These are phyloP conservation scores for Choanephora cucurbitarum DNA, from an alignment of 371 early-diverging fungal species.

Conservation along the genomic window DNA sequence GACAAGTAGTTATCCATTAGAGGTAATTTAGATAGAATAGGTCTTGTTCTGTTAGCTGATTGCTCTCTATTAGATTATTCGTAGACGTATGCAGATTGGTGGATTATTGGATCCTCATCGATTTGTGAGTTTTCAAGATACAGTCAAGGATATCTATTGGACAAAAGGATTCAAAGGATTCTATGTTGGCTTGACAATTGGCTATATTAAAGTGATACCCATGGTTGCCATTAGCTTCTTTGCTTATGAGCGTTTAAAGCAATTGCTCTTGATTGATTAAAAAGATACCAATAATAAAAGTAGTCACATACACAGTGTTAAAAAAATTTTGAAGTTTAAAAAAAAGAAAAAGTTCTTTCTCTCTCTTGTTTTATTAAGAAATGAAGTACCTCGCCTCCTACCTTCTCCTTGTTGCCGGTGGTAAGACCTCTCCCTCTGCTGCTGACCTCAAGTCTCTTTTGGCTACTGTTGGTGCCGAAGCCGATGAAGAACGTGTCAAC, in stretches of 20 bases:
- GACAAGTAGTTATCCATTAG: conserved; percentile 90
- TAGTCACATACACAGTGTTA: too few species aligned
- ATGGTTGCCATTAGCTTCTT: conserved; percentile 91
- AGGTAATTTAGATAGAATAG: too few species aligned
- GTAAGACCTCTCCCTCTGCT: conserved; percentile 83
- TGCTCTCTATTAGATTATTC: conserved; percentile 56
- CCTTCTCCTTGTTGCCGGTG: conserved; percentile 91
- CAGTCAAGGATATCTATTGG: conserved; percentile 64
- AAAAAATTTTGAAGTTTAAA: too few species aligned
- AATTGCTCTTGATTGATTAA: conserved; percentile 61
- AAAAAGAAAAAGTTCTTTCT: background rate
- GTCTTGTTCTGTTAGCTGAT: background rate
- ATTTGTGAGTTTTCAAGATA: conserved; percentile 60
- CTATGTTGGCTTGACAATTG: conserved; percentile 97
- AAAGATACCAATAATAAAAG: background rate
- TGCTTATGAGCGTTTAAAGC: conserved; percentile 81
- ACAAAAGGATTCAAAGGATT: conserved; percentile 82
- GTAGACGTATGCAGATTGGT: conserved; percentile 91
- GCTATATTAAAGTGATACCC: conserved; percentile 92
- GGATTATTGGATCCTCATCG: conserved; percentile 62
- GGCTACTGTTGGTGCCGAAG: conserved; percentile 91
- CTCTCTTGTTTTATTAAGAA: background rate
- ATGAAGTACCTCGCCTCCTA: conserved; percentile 98
- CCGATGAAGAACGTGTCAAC: conserved; percentile 78
- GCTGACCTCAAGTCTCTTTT: conserved; percentile 83